A percentile compares a stretch with the other conserved stretches of the same genome.
These are phyloP conservation scores for Axilococcus clingmanii DNA, from an alignment of 139 green algal species.

Conservation along the genomic window DNA sequence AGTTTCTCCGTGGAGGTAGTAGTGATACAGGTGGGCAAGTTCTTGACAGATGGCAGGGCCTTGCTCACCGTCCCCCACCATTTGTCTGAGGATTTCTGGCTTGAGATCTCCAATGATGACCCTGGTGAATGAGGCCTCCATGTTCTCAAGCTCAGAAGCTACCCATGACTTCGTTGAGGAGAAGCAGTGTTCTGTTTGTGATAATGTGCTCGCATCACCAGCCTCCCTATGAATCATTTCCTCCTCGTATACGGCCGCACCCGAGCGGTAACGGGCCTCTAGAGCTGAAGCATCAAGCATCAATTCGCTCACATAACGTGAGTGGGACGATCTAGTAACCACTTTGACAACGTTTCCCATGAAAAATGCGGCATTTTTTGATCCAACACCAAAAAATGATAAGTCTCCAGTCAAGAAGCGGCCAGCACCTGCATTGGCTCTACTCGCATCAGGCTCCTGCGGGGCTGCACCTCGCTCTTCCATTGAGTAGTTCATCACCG, in stretches of 20 bases:
- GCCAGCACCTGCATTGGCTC: conserved; percentile 3
- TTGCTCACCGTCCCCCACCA: conserved; percentile 26
- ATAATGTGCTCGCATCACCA: conserved; percentile 37
- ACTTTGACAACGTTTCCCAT: conserved; percentile 59
- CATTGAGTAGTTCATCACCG: conserved; percentile 77
- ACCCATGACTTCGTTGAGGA: conserved; percentile 16
- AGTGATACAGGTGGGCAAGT: conserved; percentile 78
- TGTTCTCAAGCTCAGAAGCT: background rate
- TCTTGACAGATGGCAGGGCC: conserved; percentile 26
- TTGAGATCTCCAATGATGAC: conserved; percentile 59
- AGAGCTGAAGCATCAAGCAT: conserved; percentile 33
- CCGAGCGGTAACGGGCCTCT: conserved; percentile 45
- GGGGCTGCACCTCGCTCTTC: conserved; percentile 49
- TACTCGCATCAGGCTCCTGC: conserved; percentile 15
- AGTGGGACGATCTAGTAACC: conserved; percentile 26
- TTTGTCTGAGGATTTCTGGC: conserved; percentile 38
- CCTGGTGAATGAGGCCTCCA: conserved; percentile 43
- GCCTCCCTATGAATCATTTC: conserved; percentile 58
- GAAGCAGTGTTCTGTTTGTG: conserved; percentile 30
- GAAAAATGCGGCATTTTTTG: conserved; percentile 76
- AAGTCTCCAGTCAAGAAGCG: conserved; percentile 64
- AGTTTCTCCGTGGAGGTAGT: conserved; percentile 64
- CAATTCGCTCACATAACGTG: conserved; percentile 56
- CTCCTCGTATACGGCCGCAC: conserved; percentile 62
- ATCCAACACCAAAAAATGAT: conserved; percentile 70